Conservation (phyloP, 805 yeast genomes). For the Wickerhamiella musiphila region DNA sequence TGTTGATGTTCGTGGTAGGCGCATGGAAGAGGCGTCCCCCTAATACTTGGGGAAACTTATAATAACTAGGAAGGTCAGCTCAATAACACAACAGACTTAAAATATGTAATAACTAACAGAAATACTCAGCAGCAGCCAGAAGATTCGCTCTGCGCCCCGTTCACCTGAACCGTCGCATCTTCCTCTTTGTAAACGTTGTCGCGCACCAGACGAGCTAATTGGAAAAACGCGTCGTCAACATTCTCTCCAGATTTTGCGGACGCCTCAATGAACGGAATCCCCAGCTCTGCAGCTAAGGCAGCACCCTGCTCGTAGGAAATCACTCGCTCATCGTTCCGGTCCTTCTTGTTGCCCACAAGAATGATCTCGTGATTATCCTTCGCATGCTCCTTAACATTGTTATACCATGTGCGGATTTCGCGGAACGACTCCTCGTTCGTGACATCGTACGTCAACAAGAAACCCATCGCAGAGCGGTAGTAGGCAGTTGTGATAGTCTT, state of each 20-base stretch:
- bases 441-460: conserved; percentile 90
- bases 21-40: too few relatives aligned
- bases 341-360: conserved; percentile 91
- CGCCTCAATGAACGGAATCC: conserved; percentile 86
- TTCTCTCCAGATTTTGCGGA: conserved; percentile 87
- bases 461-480: conserved; percentile 98
- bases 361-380: conserved; percentile 89
- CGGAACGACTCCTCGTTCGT: conserved; percentile 93
- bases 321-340: conserved; percentile 72
- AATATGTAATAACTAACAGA: background rate
- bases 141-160: conserved; percentile 11
- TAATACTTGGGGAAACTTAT: too few relatives aligned
- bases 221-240: conserved; percentile 82
- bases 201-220: conserved; percentile 71
- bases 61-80: too few relatives aligned
- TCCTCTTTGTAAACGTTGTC: conserved; percentile 42
- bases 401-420: conserved; percentile 86
- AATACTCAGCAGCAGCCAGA: conserved; percentile 19
- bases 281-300: conserved; percentile 67
- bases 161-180: conserved; percentile 19
- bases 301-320: conserved; percentile 85
- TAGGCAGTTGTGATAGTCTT: conserved; percentile 95
- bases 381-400: conserved; percentile 92
- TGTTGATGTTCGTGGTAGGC: too few relatives aligned
- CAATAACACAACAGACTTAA: background rate